These are phyloP conservation scores for Monosporascus sp. DNA, from an alignment of 2,329 filamentous ascomycete species.

Conservation along the genomic window DNA sequence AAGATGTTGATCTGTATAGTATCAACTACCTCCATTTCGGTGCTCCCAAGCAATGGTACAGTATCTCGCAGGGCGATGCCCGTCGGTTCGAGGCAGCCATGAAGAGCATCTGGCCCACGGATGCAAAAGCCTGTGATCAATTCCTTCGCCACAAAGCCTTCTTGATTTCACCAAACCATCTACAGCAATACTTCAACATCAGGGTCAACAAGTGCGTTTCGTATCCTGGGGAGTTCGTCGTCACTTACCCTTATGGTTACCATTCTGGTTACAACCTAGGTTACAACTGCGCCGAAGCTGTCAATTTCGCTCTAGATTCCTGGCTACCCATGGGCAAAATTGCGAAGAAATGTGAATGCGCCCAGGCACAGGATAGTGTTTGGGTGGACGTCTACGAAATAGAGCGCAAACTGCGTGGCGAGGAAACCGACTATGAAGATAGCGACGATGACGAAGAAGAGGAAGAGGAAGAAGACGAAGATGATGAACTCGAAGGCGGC, in stretches of 20 bases:
- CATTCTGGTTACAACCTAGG: slow-evolving; percentile 97
- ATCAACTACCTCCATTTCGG: slow-evolving; percentile 99
- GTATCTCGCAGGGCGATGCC: slow-evolving; percentile 92
- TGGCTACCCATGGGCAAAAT: slow-evolving; percentile 95
- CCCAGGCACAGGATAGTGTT: slow-evolving; percentile 90
- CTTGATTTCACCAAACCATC: slow-evolving; percentile 82
- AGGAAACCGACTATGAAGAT: slow-evolving; percentile 79
- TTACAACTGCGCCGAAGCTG: slow-evolving; percentile 97
- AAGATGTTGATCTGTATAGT: slow-evolving; percentile 97
- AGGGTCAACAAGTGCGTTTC: slow-evolving; percentile 95
- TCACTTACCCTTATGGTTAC: slow-evolving; percentile 97
- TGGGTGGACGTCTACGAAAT: slow-evolving; percentile 98
- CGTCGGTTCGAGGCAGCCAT: slow-evolving; percentile 90
- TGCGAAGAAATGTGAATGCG: slow-evolving; percentile 94
- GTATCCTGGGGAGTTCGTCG: slow-evolving; percentile 95
- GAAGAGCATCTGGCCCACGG: slow-evolving; percentile 90
- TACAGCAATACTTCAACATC: slow-evolving; percentile 86
- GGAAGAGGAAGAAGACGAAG: slow-evolving; percentile 58
- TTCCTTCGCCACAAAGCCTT: slow-evolving; percentile 98
- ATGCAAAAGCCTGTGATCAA: slow-evolving; percentile 92
- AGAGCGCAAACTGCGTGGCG: slow-evolving; percentile 86
- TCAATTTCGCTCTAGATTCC: slow-evolving; percentile 93
- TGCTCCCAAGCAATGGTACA: slow-evolving; percentile 99
- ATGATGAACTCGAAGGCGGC: slow-evolving; percentile 51
- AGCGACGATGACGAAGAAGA: slow-evolving; percentile 69